phyloP scores from a whole-genome alignment of 176 grass and related monocot genomes.

The Carex cristatella region DNA sequence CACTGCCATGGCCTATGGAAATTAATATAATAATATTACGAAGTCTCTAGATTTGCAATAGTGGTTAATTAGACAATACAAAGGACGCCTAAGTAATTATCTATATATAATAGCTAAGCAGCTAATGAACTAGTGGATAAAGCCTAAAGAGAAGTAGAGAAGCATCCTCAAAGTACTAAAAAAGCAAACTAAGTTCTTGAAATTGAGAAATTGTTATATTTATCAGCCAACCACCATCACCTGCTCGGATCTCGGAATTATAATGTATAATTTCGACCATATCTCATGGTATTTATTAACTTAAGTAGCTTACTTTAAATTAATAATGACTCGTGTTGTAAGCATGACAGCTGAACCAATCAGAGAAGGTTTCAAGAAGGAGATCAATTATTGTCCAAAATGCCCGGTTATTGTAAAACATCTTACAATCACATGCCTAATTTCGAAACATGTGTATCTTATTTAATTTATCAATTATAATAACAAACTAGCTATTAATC shows the following conservation, averaged over 20 bases:
- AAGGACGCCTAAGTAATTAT: too few relatives aligned
- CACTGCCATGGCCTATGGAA: too few relatives aligned
- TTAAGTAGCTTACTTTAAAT: not conserved
- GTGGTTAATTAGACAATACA: too few relatives aligned
- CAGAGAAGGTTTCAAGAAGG: not conserved
- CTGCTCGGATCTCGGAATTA: slow-evolving; percentile 10
- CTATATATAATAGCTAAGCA: not conserved
- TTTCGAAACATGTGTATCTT: not conserved
- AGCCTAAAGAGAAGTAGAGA: slow-evolving; percentile 1
- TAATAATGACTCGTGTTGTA: not conserved
- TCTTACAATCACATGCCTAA: not conserved
- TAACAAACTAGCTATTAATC: not conserved
- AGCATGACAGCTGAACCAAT: not conserved
- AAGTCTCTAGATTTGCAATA: too few relatives aligned
- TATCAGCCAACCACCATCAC: slow-evolving; percentile 3
- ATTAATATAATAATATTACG: too few relatives aligned
- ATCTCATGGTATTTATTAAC: not conserved
- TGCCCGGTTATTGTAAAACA: not conserved
- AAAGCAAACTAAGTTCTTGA: slow-evolving; percentile 7
- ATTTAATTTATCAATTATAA: not conserved
- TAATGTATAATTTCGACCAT: not conserved
- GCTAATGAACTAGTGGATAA: not conserved
- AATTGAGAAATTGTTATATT: slow-evolving; percentile 8
- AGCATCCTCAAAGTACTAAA: slow-evolving; percentile 23
- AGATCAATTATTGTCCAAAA: slow-evolving; percentile 2